Conservation (phyloP, 2,329 filamentous ascomycete species). For the Botrytis galanthina region DNA sequence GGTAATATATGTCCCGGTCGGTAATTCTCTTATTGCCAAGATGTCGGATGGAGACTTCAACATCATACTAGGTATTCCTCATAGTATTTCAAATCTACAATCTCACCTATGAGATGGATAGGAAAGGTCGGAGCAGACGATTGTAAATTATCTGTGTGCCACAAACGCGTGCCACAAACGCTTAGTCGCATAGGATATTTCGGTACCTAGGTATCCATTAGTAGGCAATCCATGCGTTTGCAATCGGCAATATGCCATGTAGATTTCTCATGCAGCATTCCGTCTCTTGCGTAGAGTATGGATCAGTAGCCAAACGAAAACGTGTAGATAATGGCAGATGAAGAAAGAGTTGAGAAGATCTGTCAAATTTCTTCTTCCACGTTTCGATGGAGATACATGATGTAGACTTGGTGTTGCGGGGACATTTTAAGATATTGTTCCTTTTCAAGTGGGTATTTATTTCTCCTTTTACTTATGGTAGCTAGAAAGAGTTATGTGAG, state of each 20-base stretch:
- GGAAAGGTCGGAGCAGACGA: neutral
- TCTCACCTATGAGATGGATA: neutral
- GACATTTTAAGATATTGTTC: neutral
- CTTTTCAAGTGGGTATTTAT: accelerated
- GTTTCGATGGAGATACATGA: neutral
- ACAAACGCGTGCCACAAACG: neutral
- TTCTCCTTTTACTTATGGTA: neutral
- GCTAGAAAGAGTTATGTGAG: neutral
- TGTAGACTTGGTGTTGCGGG: neutral
- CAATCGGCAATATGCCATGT: neutral
- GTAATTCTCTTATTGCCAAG: neutral
- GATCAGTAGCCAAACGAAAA: neutral
- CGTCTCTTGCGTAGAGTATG: neutral
- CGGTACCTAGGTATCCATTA: no score
- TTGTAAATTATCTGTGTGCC: neutral
- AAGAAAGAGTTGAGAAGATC: neutral
- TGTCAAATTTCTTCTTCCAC: no score
- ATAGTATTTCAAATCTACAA: neutral
- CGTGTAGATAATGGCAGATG: neutral
- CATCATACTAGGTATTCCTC: neutral
- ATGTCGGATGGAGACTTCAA: neutral
- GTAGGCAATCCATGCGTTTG: neutral
- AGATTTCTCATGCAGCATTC: neutral
- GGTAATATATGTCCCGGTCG: neutral
- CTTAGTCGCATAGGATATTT: neutral